Evolutionary conservation across 495 filamentous ascomycete genomes (phyloP).

Genomic region (Tricharina praecox): DNA sequence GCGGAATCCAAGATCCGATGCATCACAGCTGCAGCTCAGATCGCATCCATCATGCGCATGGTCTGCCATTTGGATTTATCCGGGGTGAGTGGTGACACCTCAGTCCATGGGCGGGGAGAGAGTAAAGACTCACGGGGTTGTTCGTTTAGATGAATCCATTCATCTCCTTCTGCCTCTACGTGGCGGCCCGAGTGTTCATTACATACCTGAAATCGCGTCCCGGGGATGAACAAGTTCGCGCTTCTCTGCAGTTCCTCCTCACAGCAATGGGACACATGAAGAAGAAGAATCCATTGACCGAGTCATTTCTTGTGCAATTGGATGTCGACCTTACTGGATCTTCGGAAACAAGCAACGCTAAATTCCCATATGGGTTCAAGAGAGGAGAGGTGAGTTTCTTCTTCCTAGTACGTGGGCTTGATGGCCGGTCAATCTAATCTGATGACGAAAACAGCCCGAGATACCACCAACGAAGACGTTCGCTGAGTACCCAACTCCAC

Average conservation of each 20-base stretch:
- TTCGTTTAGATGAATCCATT: conserved; percentile 75
- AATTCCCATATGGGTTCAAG: conserved; percentile 19
- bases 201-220: conserved; percentile 83
- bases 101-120: background rate
- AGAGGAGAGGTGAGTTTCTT: conserved; percentile 24
- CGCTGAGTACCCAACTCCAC: background rate
- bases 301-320: conserved; percentile 87
- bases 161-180: conserved; percentile 88
- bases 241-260: conserved; percentile 77
- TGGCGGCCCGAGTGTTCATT: conserved; percentile 84
- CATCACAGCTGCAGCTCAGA: conserved; percentile 82
- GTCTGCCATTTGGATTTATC: conserved; percentile 77
- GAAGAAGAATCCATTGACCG: conserved; percentile 73
- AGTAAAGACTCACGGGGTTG: background rate
- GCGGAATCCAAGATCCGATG: conserved; percentile 84
- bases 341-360: conserved; percentile 12
- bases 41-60: conserved; percentile 93
- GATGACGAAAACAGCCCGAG: no score
- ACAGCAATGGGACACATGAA: conserved; percentile 79
- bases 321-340: conserved; percentile 56
- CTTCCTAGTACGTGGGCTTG: no score
- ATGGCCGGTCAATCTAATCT: no score
- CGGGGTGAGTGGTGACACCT: conserved; percentile 40
- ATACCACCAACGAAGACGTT: background rate
- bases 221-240: conserved; percentile 61